phyloP scores from a whole-genome alignment of 176 grass and related monocot genomes.

The Coix lacrymajobi region DNA sequence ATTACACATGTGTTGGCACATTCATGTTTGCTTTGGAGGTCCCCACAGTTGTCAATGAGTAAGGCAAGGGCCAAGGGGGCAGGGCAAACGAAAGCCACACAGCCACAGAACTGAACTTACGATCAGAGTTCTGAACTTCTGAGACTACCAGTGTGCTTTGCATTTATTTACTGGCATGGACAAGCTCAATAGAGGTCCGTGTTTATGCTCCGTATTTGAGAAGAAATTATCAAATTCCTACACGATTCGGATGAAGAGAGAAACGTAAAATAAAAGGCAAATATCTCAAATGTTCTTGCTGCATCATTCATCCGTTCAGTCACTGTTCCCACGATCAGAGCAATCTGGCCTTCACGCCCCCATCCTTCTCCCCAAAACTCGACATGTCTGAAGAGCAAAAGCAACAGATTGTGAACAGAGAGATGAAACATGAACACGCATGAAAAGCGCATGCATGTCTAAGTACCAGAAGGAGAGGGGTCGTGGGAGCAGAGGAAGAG shows the following conservation, averaged over 20 bases:
- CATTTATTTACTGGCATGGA: not conserved
- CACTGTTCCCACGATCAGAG: not conserved
- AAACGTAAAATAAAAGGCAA: not conserved
- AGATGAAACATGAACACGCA: not conserved
- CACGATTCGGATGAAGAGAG: not conserved
- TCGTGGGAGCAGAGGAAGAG: constrained; percentile 46
- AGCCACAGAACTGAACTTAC: not conserved
- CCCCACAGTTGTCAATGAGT: not conserved
- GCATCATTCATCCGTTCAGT: not conserved
- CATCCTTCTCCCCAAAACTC: constrained; percentile 12
- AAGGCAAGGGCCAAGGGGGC: not conserved
- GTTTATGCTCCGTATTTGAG: not conserved
- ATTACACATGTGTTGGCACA: not conserved
- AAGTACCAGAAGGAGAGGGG: constrained; percentile 12
- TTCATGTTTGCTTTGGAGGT: not conserved
- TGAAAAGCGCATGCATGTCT: not conserved
- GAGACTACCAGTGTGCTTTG: not conserved
- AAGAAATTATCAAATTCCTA: not conserved
- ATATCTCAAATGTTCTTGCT: not conserved
- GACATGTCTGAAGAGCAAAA: constrained; percentile 26
- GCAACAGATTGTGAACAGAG: not conserved
- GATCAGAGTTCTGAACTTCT: not conserved
- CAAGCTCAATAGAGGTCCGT: not conserved
- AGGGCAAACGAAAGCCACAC: constrained; percentile 16
- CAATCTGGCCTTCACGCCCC: constrained; percentile 9